phyloP scores from a whole-genome alignment of 1,284 basidiomycete species.

The Amylostereum chailletii region DNA sequence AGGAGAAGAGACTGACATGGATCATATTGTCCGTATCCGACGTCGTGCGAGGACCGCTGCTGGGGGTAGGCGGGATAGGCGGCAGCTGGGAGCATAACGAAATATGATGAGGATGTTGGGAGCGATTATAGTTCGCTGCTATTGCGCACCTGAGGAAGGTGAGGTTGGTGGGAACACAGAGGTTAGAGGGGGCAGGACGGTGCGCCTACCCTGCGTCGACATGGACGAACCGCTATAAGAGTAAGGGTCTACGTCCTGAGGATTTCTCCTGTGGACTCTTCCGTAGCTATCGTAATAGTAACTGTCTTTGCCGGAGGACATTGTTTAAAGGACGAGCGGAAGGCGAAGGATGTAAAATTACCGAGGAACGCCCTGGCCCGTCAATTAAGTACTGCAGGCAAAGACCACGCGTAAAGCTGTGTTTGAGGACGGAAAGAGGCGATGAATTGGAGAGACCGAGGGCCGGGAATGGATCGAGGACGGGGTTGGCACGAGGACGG shows the following conservation, averaged over 20 bases:
- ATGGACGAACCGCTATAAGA: slow-evolving; percentile 41
- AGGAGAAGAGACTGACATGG: not conserved
- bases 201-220: slow-evolving; percentile 77
- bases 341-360: slow-evolving; percentile 46
- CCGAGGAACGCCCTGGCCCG: not conserved
- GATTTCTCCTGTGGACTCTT: slow-evolving; percentile 47
- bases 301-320: slow-evolving; percentile 55
- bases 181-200: slow-evolving; percentile 77
- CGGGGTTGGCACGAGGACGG: too few species aligned
- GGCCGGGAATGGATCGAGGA: too few species aligned
- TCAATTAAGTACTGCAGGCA: slow-evolving; percentile 8
- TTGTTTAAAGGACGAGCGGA: slow-evolving; percentile 37
- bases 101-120: not conserved
- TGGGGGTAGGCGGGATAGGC: not conserved
- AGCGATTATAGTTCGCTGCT: slow-evolving; percentile 8
- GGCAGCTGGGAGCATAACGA: not conserved
- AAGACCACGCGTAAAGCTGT: slow-evolving; percentile 14
- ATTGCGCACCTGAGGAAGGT: slow-evolving; percentile 75
- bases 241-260: slow-evolving; percentile 43
- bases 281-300: slow-evolving; percentile 46
- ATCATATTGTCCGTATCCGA: not conserved
- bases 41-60: slow-evolving; percentile 1
- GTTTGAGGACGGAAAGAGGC: not conserved
- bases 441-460: too few species aligned
- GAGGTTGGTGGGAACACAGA: slow-evolving; percentile 69